These are phyloP conservation scores for Blakeslea trispora DNA, from an alignment of 371 early-diverging fungal genomes.

Conservation along the genomic window DNA sequence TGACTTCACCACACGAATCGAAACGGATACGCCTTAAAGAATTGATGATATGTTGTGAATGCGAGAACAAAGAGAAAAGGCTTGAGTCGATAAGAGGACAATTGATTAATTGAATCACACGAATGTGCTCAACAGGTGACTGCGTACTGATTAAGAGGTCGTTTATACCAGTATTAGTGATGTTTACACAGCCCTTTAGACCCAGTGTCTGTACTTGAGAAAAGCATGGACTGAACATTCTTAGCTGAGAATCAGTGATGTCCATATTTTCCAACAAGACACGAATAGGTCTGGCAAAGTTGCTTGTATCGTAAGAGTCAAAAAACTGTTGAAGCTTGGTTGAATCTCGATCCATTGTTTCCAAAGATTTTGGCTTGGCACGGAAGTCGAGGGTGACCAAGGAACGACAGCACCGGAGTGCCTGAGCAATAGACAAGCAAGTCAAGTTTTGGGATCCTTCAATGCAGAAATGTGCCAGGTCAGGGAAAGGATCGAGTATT, in stretches of 20 bases:
- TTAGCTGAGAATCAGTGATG: conserved; percentile 2
- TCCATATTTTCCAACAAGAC: conserved; percentile 20
- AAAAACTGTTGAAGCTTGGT: neutral
- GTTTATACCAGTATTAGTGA: conserved; percentile 6
- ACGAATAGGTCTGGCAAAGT: conserved; percentile 5
- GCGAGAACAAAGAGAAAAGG: neutral
- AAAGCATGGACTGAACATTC: neutral
- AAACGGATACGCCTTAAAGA: conserved; percentile 17
- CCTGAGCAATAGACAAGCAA: conserved; percentile 5
- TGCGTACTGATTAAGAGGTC: neutral
- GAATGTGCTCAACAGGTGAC: neutral
- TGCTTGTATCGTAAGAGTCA: neutral
- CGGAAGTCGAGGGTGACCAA: conserved; percentile 34
- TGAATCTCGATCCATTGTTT: neutral
- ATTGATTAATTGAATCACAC: conserved; percentile 12
- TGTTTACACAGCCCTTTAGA: conserved; percentile 2
- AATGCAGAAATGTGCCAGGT: conserved; percentile 21
- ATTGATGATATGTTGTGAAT: neutral
- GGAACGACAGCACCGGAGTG: conserved; percentile 18
- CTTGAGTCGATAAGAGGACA: conserved; percentile 19
- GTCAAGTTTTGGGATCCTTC: conserved; percentile 22
- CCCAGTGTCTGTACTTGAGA: conserved; percentile 4
- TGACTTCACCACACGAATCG: conserved; percentile 19
- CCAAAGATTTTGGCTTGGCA: conserved; percentile 5
- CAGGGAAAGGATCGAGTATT: conserved; percentile 21